These are phyloP conservation scores for Stylonectria norvegica DNA, from an alignment of 2,329 filamentous ascomycete genomes.

Conservation along the genomic window DNA sequence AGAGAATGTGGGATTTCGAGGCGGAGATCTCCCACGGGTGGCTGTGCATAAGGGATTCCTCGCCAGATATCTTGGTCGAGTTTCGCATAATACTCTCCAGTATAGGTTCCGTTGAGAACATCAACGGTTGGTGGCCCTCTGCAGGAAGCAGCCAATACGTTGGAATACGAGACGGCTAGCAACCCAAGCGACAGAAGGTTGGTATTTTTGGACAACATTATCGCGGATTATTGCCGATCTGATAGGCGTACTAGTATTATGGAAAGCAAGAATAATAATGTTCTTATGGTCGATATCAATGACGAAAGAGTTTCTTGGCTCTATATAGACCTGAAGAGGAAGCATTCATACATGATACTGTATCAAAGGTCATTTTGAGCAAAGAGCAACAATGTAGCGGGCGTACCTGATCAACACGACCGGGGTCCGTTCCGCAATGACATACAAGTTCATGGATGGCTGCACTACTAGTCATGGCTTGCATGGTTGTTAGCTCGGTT, in stretches of 20 bases:
- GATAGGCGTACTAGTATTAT: background rate
- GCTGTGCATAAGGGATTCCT: slow-evolving; percentile 55
- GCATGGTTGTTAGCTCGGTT: too few species aligned
- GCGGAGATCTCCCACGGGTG: slow-evolving; percentile 49
- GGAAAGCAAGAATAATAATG: background rate
- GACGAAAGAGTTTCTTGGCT: background rate
- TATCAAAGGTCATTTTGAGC: background rate
- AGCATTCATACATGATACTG: background rate
- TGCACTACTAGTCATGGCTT: too few species aligned
- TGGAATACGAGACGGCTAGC: background rate
- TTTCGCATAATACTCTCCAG: slow-evolving; percentile 34
- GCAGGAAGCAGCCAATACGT: background rate
- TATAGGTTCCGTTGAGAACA: slow-evolving; percentile 44
- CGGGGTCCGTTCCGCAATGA: background rate
- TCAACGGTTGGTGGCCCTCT: background rate
- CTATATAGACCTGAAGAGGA: background rate
- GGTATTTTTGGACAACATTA: background rate
- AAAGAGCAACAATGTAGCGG: background rate
- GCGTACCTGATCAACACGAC: background rate
- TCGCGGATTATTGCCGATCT: background rate
- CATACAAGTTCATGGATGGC: too few species aligned
- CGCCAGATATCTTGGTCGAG: slow-evolving; percentile 48
- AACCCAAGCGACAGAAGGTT: background rate
- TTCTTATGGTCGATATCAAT: background rate
- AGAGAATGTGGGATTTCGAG: slow-evolving; percentile 50